Conservation (phyloP, 805 yeast genomes). For the Millerozyma acaciae region DNA sequence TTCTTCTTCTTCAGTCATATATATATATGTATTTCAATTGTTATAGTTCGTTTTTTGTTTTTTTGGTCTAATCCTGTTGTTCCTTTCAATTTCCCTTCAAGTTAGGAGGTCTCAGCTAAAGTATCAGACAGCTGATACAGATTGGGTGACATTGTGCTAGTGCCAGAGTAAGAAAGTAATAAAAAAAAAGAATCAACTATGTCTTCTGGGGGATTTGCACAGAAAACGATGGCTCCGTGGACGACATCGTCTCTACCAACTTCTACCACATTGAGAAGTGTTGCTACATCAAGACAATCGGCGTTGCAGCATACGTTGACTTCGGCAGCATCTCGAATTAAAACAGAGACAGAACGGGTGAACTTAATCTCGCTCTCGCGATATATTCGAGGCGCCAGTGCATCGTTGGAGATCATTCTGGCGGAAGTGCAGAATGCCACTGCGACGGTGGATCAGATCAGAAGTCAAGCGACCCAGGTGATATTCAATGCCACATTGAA, state of each 20-base stretch:
- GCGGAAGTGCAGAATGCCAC: slow-evolving; percentile 37
- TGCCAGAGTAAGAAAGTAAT: too few relatives aligned
- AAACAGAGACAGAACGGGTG: slow-evolving; percentile 17
- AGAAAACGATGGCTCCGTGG: slow-evolving; percentile 12
- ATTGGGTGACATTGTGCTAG: too few relatives aligned
- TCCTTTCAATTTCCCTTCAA: too few relatives aligned
- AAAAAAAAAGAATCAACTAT: too few relatives aligned
- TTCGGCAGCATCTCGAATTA: slow-evolving; percentile 15
- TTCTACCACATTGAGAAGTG: slow-evolving; percentile 23
- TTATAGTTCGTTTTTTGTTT: too few relatives aligned
- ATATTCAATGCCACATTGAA: slow-evolving; percentile 31
- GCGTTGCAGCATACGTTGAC: slow-evolving; percentile 16
- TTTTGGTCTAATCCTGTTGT: too few relatives aligned
- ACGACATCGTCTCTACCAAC: slow-evolving; percentile 24
- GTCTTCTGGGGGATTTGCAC: not conserved
- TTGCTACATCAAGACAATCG: slow-evolving; percentile 21
- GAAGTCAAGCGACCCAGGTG: slow-evolving; percentile 29
- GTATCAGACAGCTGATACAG: too few relatives aligned
- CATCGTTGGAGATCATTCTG: slow-evolving; percentile 30
- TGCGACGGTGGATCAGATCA: slow-evolving; percentile 27
- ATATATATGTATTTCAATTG: too few relatives aligned
- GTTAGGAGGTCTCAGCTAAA: too few relatives aligned
- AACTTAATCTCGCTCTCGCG: slow-evolving; percentile 21
- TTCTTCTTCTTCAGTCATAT: too few relatives aligned
- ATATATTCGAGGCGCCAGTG: slow-evolving; percentile 31